Evolutionary conservation across 2,329 filamentous ascomycete species (phyloP), one percentile per base, ranked within the genome.

Genomic region (Aspergillus melleus): DNA sequence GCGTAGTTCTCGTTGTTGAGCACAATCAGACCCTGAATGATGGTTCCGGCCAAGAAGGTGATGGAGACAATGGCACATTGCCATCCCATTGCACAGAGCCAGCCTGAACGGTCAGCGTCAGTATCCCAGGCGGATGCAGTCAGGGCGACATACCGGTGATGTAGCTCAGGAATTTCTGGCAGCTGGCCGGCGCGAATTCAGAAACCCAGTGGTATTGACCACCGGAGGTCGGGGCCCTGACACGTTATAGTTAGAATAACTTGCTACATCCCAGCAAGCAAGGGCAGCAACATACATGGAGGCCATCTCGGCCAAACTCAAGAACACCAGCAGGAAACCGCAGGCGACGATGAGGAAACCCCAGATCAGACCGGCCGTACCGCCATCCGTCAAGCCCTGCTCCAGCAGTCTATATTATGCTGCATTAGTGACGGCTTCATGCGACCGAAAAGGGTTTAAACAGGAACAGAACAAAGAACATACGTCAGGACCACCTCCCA

Each of bases 11-110:
- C 70, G 51, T 80, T 67, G 60, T 81, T 81, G 26, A 83, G 66
- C 20, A 79, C 72, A 12, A 80, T 72, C 6, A 83, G 62, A 0
- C 78, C 80, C 64, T 82, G 79, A 4, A 82, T 77, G 47, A 79
- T 76, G 4, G 73, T 77, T 2, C 77, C 80, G 6, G 77, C 77
- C n/a, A 81, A 72, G 67, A 78, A 80, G 14, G 75, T 75, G 52
- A 78, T 77, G 4, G 76, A 74, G 6, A 79, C 77, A 22, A 79
- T 76, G 19, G 78, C 76, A 52, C 74, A 76, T 59, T 81, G 79
- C 80, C 79, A 82, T 22, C 76, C 77, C 46, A 77, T 74, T 22
- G 75, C 75, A 55, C 72, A 74, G 30, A 80, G 74, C 78, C 78
- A 80, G 11, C 76, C 76, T 76, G 36, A 20, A 9, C 22, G 12